Evolutionary conservation across 345 rosid species (phyloP), one percentile per base, ranked within the genome.

Genomic region (Reutealis trisperma): DNA sequence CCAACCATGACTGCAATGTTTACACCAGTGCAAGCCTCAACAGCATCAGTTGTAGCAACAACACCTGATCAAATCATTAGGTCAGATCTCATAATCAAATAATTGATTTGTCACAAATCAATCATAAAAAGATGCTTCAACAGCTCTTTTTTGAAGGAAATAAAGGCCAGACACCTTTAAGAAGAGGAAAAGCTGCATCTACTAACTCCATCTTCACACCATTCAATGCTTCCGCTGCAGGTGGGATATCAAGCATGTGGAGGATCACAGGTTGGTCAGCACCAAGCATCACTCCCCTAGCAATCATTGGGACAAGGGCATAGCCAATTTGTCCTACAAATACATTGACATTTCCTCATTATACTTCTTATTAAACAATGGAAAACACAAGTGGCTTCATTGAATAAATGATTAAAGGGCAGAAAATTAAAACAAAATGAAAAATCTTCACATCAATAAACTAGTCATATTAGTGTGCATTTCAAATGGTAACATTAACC

Each of bases 301-400:
- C 99, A 86, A 96, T 89, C 99, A 96, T 96, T 63, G 99, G 99
- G 0, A 94, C 99, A 68, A 96, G 97, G 5, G 99, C 99, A 82
- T 96, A 96, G 78, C 99, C 99, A 42, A 96, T 96, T 96, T 96
- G 97, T 49, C 99, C 99, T 96, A 89, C 87, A 47, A 30, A 54
- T 72, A 24, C 67, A 85, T 73, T 25, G 66, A 68, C 32, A 27
- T 10, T 0, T n/a, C 22, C 22, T n/a, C 27, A 58, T 54, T 45
- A 27, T 2, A n/a, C 19, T 7, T 24, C 58, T 13, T 34, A 24
- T 22, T 22, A 18, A 25, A 6, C 49, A 64, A 64, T 44, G 8
- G 24, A 45, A 6, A 64, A 64, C 1, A 44, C 42, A 63, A 63
- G 45, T 34, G 0, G 5, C 5, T 37, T 37, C 41, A 37, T 37